phyloP scores from a whole-genome alignment of 139 green algal genomes.

The Coelastrella sp. region DNA sequence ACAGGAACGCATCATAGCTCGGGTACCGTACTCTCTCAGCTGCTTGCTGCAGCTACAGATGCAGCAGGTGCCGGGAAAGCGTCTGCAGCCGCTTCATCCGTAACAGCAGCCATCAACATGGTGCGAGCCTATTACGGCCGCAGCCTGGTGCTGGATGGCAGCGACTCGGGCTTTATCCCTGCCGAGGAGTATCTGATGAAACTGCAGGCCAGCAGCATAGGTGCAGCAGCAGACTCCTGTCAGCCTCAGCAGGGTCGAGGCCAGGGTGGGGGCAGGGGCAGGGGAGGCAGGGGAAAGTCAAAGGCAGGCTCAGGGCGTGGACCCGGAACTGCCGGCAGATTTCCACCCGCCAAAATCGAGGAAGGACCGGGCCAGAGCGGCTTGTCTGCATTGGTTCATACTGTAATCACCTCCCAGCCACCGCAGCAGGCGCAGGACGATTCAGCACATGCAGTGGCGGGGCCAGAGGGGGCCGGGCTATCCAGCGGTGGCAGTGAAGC shows the following conservation, averaged over 20 bases:
- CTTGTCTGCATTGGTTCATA: neutral
- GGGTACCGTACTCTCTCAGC: no score
- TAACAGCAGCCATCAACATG: neutral
- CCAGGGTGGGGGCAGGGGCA: neutral
- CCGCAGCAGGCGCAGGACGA: neutral
- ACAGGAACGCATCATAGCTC: no score
- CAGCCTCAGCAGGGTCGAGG: neutral
- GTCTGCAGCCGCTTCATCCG: neutral
- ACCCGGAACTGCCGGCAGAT: neutral
- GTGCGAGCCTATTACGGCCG: no score
- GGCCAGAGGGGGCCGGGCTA: neutral
- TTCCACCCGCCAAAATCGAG: neutral
- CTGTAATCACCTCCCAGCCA: neutral
- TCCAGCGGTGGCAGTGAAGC: neutral
- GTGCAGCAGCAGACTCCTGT: neutral
- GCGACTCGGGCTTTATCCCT: neutral
- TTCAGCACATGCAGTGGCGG: neutral
- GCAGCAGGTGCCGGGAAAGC: neutral
- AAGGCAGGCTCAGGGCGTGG: neutral
- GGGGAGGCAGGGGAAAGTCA: neutral
- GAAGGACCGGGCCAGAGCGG: neutral
- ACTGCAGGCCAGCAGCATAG: neutral
- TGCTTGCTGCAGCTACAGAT: neutral
- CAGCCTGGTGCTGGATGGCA: neutral
- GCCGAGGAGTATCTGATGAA: neutral